A percentile compares a stretch with the other conserved stretches of the same genome.
phyloP scores from a whole-genome alignment of 441 rosid genomes.

The Pelargonium australe region DNA sequence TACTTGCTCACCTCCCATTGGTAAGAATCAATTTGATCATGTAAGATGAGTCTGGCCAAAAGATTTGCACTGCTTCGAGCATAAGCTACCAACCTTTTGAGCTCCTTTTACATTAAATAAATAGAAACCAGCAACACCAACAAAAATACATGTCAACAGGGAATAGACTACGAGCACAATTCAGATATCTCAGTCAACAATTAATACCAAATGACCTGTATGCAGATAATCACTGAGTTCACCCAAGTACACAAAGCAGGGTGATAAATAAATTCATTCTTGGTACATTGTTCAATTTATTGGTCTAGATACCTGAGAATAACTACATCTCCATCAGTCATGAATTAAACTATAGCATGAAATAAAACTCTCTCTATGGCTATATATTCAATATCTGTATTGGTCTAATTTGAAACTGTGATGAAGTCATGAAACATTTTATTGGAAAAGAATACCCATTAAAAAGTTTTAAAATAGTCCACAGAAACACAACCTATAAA shows the following conservation, averaged over 20 bases:
- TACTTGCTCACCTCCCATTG: constrained; percentile 74
- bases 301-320: not conserved
- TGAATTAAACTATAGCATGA: not conserved
- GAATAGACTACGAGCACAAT: no score
- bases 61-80: constrained; percentile 83
- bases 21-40: constrained; percentile 47
- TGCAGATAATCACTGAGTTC: not conserved
- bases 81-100: constrained; percentile 75
- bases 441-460: not conserved
- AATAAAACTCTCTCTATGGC: not conserved
- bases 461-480: not conserved
- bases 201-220: not conserved
- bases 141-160: not conserved
- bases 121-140: not conserved
- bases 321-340: not conserved
- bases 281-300: not conserved
- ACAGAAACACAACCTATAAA: not conserved
- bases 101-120: constrained; percentile 48
- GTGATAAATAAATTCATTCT: not conserved
- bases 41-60: constrained; percentile 53
- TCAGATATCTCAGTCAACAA: no score
- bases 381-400: not conserved
- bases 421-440: not conserved
- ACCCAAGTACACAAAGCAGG: not conserved
- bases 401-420: not conserved